Percentiles rank a stretch among this genome's conserved stretches.
phyloP scores from a whole-genome alignment of 2,329 filamentous ascomycete genomes.

The Arthrobotrys sphaeroides region DNA sequence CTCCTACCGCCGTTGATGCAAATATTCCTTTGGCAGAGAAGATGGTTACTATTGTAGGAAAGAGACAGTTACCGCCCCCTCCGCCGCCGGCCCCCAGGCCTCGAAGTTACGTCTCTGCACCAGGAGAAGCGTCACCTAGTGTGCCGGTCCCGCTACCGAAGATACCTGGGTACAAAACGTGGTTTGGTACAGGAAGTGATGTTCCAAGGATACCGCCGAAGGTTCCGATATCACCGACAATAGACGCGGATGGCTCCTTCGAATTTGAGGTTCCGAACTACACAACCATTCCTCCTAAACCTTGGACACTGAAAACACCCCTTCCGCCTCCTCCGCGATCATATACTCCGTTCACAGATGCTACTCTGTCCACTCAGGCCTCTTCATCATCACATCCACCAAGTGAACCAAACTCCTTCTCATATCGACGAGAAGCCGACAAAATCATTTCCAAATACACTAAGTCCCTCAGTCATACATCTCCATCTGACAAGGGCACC shows the following conservation, averaged over 20 bases:
- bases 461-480: neutral
- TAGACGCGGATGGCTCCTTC: neutral
- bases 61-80: neutral
- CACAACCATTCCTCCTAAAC: neutral
- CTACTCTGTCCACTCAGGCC: neutral
- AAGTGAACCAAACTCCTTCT: neutral
- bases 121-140: neutral
- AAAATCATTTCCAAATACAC: conserved; percentile 8
- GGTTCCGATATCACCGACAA: neutral
- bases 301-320: neutral
- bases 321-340: neutral
- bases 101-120: neutral
- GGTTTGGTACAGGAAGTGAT: neutral
- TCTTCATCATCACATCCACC: neutral
- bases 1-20: neutral
- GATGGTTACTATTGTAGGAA: conserved; percentile 9
- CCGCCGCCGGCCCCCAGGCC: neutral
- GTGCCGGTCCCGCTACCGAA: neutral
- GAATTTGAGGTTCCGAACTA: neutral
- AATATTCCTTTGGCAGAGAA: neutral
- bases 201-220: conserved; percentile 10
- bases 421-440: neutral
- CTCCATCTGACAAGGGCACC: neutral
- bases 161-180: neutral
- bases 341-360: neutral